A percentile compares a stretch with the other conserved stretches of the same genome.
Evolutionary conservation across 768 basidiomycete genomes (phyloP).

Genomic region (Agrocybe chaxingu): DNA sequence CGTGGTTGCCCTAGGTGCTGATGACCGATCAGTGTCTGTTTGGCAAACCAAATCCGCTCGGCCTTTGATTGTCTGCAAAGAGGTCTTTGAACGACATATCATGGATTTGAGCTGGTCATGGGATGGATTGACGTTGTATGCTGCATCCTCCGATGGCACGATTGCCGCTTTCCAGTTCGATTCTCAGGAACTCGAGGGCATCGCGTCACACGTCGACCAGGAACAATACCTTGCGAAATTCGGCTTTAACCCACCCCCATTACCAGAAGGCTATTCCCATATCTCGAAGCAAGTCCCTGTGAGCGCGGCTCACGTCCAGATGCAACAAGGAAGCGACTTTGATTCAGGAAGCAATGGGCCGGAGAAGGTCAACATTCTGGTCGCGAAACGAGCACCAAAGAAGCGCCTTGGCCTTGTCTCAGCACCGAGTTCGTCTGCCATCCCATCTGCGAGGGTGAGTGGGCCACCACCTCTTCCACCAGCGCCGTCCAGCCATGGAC

Average conservation of each 20-base stretch:
- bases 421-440: constrained; percentile 10
- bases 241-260: constrained; percentile 63
- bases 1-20: constrained; percentile 90
- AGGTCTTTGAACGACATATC: constrained; percentile 92
- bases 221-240: constrained; percentile 81
- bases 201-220: constrained; percentile 70
- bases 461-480: constrained; percentile 19
- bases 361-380: constrained; percentile 68
- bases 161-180: constrained; percentile 88
- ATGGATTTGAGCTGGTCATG: constrained; percentile 96
- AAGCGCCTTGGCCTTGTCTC: constrained; percentile 42
- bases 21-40: constrained; percentile 89
- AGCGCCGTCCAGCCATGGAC: constrained; percentile 15
- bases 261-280: constrained; percentile 74
- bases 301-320: constrained; percentile 28
- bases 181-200: constrained; percentile 74
- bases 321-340: constrained; percentile 31
- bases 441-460: constrained; percentile 12
- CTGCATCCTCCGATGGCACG: constrained; percentile 94
- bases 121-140: constrained; percentile 90
- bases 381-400: constrained; percentile 70
- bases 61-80: constrained; percentile 89
- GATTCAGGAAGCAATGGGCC: constrained; percentile 33
- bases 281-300: constrained; percentile 28
- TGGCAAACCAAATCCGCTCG: constrained; percentile 94